Evolutionary conservation across 768 basidiomycete genomes (phyloP).

Genomic region (Boletus reticulatus): DNA sequence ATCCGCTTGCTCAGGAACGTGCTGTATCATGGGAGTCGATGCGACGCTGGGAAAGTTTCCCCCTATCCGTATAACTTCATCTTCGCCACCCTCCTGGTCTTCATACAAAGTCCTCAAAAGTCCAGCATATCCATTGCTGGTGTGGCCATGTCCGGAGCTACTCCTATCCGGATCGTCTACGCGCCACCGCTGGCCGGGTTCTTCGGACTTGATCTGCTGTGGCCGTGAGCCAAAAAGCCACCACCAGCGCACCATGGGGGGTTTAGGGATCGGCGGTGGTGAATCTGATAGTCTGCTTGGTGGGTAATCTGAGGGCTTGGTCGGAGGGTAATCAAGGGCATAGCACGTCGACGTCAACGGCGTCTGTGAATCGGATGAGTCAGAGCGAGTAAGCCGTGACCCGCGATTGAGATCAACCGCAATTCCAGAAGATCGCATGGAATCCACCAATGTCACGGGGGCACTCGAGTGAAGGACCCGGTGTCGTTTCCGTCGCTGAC

Average conservation of each 20-base stretch:
- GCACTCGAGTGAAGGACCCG: conserved; percentile 11
- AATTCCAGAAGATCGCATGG: conserved; percentile 12
- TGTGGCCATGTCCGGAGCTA: conserved; percentile 20
- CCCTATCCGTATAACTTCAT: conserved; percentile 22
- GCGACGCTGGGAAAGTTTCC: conserved; percentile 8
- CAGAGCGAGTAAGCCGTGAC: conserved; percentile 15
- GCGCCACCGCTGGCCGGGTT: conserved; percentile 21
- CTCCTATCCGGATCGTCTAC: conserved; percentile 27
- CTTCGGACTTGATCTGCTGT: conserved; percentile 20
- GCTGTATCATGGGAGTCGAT: conserved; percentile 13
- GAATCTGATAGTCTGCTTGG: background rate
- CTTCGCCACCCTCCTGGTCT: conserved; percentile 5
- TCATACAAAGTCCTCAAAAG: conserved; percentile 13
- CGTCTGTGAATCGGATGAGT: conserved; percentile 29
- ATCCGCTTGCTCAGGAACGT: conserved; percentile 6
- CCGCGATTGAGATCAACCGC: conserved; percentile 1
- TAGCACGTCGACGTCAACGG: conserved; percentile 18
- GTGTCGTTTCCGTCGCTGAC: conserved; percentile 11
- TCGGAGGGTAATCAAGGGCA: conserved; percentile 12
- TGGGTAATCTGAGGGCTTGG: conserved; percentile 7
- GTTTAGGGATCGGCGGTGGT: conserved; percentile 2
- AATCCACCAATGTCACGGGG: conserved; percentile 22
- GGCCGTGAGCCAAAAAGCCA: conserved; percentile 24
- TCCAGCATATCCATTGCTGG: conserved; percentile 2
- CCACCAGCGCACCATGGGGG: conserved; percentile 22